Evolutionary conservation across 2,329 filamentous ascomycete species (phyloP).

Genomic region (Diaporthe vaccinii): DNA sequence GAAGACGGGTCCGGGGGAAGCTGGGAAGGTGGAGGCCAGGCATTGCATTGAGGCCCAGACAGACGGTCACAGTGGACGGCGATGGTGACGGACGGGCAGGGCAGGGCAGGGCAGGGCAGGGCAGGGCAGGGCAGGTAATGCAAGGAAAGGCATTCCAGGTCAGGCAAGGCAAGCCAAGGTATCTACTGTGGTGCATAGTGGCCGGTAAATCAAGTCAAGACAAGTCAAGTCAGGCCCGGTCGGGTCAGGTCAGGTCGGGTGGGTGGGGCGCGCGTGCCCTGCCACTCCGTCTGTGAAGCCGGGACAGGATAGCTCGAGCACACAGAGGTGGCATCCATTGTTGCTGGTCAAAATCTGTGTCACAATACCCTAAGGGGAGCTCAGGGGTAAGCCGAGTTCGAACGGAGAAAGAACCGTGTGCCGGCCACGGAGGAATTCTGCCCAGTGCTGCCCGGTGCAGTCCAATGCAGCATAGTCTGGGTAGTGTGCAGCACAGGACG

Average conservation of each 20-base stretch:
- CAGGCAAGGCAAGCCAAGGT: background rate
- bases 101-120: constrained; percentile 1
- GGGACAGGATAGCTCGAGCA: constrained; percentile 28
- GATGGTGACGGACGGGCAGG: constrained; percentile 17
- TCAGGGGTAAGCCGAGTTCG: constrained; percentile 29
- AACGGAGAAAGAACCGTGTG: constrained; percentile 25
- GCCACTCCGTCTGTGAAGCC: constrained; percentile 29
- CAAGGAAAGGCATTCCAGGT: background rate
- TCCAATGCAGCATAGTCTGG: constrained; percentile 18
- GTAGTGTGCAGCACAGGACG: background rate
- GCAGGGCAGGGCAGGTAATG: background rate
- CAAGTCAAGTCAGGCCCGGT: constrained; percentile 12
- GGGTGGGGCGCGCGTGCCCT: constrained; percentile 27
- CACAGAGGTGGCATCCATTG: background rate
- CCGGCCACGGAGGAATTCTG: constrained; percentile 27
- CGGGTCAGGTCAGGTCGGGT: constrained; percentile 26
- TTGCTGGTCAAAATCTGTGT: constrained; percentile 33
- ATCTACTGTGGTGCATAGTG: constrained; percentile 5
- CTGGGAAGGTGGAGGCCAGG: constrained; percentile 30
- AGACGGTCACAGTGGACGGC: constrained; percentile 26
- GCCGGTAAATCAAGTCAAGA: constrained; percentile 15
- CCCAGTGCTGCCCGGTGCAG: constrained; percentile 10
- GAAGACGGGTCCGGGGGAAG: constrained; percentile 27
- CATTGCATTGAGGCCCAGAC: constrained; percentile 31
- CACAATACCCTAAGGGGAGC: background rate